Evolutionary conservation across 2,329 filamentous ascomycete genomes (phyloP).

Genomic region (Fusarium sambucinum): DNA sequence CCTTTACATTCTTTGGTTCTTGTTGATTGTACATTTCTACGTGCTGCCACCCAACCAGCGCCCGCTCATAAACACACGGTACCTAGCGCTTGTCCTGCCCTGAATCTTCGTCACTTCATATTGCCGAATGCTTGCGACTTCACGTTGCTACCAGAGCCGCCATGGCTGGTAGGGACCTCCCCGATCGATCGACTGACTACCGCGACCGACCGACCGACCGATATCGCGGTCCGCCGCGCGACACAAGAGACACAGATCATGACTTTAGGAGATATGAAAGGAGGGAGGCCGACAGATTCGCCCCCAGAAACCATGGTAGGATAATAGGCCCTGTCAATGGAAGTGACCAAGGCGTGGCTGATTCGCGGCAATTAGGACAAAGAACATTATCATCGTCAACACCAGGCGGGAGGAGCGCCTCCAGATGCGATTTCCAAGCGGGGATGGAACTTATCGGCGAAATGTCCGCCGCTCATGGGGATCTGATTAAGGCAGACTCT

Average conservation of each 20-base stretch:
- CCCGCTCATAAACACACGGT: neutral
- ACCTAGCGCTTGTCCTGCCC: constrained; percentile 6
- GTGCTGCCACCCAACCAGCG: neutral
- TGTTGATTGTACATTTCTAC: neutral
- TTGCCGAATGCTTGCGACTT: constrained; percentile 34
- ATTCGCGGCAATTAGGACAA: constrained; percentile 12
- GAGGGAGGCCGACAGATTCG: constrained; percentile 15
- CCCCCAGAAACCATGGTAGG: constrained; percentile 32
- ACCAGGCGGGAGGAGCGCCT: neutral
- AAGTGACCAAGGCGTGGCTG: constrained; percentile 2
- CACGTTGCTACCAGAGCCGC: constrained; percentile 28
- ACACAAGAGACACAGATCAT: constrained; percentile 8
- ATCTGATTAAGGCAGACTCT: constrained; percentile 34
- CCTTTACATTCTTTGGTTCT: constrained; percentile 1
- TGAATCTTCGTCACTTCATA: neutral
- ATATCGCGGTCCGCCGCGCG: constrained; percentile 14
- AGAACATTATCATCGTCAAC: neutral
- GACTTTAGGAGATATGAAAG: constrained; percentile 16
- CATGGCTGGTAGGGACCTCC: constrained; percentile 42
- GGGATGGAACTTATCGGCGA: constrained; percentile 44
- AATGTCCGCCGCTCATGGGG: constrained; percentile 35
- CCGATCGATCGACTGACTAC: constrained; percentile 19
- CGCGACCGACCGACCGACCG: constrained; percentile 26
- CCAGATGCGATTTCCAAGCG: constrained; percentile 9
- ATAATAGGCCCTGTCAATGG: neutral